phyloP scores from a whole-genome alignment of 1,284 basidiomycete genomes.

The Malassezia sp. region DNA sequence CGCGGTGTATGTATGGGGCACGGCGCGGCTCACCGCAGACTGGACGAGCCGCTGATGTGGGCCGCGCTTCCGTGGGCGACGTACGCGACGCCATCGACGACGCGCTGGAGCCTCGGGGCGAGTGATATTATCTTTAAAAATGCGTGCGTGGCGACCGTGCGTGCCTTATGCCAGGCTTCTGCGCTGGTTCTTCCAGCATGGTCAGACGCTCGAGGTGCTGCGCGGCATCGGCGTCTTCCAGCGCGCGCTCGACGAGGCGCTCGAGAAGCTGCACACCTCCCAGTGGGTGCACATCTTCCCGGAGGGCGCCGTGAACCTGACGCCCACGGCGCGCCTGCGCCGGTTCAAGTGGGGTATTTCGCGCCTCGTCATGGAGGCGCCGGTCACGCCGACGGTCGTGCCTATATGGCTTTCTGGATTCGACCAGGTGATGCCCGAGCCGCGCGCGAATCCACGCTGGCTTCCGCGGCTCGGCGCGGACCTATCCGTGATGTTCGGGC shows the following conservation, averaged over 20 bases:
- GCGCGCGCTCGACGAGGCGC: constrained; percentile 68
- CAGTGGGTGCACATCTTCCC: constrained; percentile 91
- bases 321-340: constrained; percentile 55
- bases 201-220: constrained; percentile 87
- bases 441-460: constrained; percentile 27
- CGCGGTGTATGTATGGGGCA: constrained; percentile 19
- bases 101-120: constrained; percentile 75
- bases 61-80: constrained; percentile 23
- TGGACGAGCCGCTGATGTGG: constrained; percentile 41
- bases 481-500: constrained; percentile 33
- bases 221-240: constrained; percentile 83
- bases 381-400: constrained; percentile 59
- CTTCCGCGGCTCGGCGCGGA: constrained; percentile 30
- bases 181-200: constrained; percentile 66
- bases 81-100: constrained; percentile 48
- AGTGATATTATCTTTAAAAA: constrained; percentile 94
- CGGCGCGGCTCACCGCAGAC: constrained; percentile 7
- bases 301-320: constrained; percentile 75
- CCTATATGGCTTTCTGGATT: constrained; percentile 77
- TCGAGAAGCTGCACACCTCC: constrained; percentile 65
- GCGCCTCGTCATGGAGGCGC: constrained; percentile 48
- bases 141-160: constrained; percentile 33
- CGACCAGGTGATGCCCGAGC: constrained; percentile 43
- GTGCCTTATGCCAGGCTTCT: constrained; percentile 34
- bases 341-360: constrained; percentile 95